Evolutionary conservation across 208 protist genomes (phyloP).

Genomic region (Leishmania arabica): DNA sequence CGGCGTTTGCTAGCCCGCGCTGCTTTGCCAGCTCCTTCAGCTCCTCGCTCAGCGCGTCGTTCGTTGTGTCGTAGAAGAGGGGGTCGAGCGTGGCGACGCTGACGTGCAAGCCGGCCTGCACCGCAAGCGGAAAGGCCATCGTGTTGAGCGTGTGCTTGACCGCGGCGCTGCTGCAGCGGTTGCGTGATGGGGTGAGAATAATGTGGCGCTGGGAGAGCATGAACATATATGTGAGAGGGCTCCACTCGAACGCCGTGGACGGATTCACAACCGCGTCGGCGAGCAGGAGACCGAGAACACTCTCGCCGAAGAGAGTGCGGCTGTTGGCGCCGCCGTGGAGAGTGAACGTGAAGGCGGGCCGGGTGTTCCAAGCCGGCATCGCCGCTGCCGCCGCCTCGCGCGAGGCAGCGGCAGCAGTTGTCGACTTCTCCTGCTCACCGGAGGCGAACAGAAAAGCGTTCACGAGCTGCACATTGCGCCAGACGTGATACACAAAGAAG

Average conservation of each 20-base stretch:
- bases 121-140: constrained; percentile 90
- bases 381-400: background rate
- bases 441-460: constrained; percentile 88
- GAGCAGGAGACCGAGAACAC: constrained; percentile 92
- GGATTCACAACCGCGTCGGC: constrained; percentile 96
- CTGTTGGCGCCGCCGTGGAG: constrained; percentile 75
- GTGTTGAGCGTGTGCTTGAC: constrained; percentile 69
- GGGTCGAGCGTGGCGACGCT: constrained; percentile 97
- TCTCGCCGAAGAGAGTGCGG: constrained; percentile 78
- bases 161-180: constrained; percentile 46
- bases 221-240: constrained; percentile 97
- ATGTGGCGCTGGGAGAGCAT: constrained; percentile 97
- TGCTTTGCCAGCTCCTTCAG: constrained; percentile 54
- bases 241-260: constrained; percentile 84
- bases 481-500: constrained; percentile 98
- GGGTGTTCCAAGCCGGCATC: constrained; percentile 16
- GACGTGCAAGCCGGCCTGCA: constrained; percentile 94
- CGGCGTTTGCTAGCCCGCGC: constrained; percentile 47
- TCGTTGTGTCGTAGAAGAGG: constrained; percentile 78
- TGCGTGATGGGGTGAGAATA: constrained; percentile 96
- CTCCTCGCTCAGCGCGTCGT: constrained; percentile 70
- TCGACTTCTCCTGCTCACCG: background rate
- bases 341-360: constrained; percentile 40
- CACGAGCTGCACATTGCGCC: constrained; percentile 96
- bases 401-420: background rate